phyloP scores from a whole-genome alignment of 768 basidiomycete species.

The Termitomyces sp. region DNA sequence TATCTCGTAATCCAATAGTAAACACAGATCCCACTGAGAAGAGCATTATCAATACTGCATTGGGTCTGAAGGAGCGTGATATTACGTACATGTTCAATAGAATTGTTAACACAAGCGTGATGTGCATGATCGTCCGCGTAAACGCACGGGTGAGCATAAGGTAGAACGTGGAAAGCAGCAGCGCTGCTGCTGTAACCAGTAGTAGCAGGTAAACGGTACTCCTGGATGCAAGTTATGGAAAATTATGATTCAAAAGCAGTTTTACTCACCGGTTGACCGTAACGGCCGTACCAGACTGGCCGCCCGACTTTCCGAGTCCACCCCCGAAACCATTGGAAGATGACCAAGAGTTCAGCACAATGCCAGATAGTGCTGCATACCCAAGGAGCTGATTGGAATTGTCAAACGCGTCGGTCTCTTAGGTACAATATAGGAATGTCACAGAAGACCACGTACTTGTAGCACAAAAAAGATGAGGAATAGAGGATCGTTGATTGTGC shows the following conservation, averaged over 20 bases:
- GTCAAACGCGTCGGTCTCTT: neutral
- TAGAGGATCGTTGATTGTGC: slow-evolving; percentile 66
- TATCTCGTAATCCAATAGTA: slow-evolving; percentile 75
- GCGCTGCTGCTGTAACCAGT: slow-evolving; percentile 63
- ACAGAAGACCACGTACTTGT: slow-evolving; percentile 37
- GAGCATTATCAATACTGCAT: neutral
- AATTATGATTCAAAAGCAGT: neutral
- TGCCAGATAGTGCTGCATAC: slow-evolving; percentile 63
- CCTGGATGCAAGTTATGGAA: slow-evolving; percentile 28
- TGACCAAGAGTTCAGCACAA: slow-evolving; percentile 61
- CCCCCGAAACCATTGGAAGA: slow-evolving; percentile 66
- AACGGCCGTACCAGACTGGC: slow-evolving; percentile 49
- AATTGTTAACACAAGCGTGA: slow-evolving; percentile 63
- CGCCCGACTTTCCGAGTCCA: slow-evolving; percentile 61
- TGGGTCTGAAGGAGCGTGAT: neutral
- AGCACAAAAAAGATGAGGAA: slow-evolving; percentile 71
- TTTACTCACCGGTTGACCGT: slow-evolving; percentile 61
- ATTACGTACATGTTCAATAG: slow-evolving; percentile 55
- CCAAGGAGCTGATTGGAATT: slow-evolving; percentile 50
- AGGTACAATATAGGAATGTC: no score
- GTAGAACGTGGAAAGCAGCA: slow-evolving; percentile 63
- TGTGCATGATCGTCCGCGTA: slow-evolving; percentile 74
- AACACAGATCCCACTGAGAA: slow-evolving; percentile 59
- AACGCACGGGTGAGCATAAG: slow-evolving; percentile 69
- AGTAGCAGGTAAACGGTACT: slow-evolving; percentile 76